Percentiles rank a stretch among this genome's conserved stretches.
These are phyloP conservation scores for Mortierella sp. DNA, from an alignment of 371 early-diverging fungal genomes.

Conservation along the genomic window DNA sequence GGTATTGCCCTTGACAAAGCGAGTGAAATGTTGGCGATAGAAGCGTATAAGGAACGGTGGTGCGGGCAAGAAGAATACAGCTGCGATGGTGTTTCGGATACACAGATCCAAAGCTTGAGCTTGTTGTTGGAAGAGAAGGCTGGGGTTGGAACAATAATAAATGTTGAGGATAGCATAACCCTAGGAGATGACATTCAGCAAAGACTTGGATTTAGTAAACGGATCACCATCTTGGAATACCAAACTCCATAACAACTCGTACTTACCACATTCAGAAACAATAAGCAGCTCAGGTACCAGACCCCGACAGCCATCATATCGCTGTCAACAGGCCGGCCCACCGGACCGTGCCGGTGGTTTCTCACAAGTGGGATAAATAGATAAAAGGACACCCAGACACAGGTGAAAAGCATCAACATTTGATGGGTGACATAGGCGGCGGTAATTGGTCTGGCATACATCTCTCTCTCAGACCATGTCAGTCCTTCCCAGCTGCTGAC, in stretches of 20 bases:
- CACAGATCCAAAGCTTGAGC: constrained; percentile 40
- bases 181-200: constrained; percentile 9
- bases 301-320: constrained; percentile 46
- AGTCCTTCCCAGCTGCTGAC: constrained; percentile 14
- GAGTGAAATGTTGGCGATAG: constrained; percentile 20
- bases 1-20: constrained; percentile 3
- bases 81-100: constrained; percentile 29
- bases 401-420: constrained; percentile 34
- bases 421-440: constrained; percentile 24
- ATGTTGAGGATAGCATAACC: constrained; percentile 21
- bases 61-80: constrained; percentile 40
- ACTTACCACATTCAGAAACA: constrained; percentile 30
- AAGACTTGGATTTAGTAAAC: not conserved
- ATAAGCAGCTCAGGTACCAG: constrained; percentile 40
- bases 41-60: constrained; percentile 29
- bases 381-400: constrained; percentile 29
- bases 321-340: constrained; percentile 32
- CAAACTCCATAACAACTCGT: too few relatives aligned
- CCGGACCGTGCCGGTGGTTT: constrained; percentile 26
- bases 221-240: too few relatives aligned
- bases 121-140: constrained; percentile 8
- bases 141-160: constrained; percentile 1
- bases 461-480: not conserved
- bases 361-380: constrained; percentile 45
- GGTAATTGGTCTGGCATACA: constrained; percentile 7